A percentile compares a stretch with the other conserved stretches of the same genome.
Evolutionary conservation across 257 asterid genomes (phyloP).

Genomic region (Verbena officinalis): DNA sequence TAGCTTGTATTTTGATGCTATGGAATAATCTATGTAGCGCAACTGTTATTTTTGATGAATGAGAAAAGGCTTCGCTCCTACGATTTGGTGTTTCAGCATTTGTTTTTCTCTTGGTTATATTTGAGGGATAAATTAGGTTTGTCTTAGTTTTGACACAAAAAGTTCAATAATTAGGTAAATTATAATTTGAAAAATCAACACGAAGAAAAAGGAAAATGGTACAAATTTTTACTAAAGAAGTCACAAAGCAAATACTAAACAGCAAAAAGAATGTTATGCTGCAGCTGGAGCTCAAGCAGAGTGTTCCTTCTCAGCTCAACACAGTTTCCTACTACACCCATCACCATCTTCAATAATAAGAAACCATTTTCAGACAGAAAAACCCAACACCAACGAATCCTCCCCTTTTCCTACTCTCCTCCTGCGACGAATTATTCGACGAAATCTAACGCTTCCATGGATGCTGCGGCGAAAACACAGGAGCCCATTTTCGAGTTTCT

Average conservation of each 20-base stretch:
- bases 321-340: conserved; percentile 10
- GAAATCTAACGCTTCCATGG: conserved; percentile 38
- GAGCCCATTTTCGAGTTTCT: conserved; percentile 57
- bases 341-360: conserved; percentile 23
- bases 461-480: conserved; percentile 33
- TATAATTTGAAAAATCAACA: too few relatives aligned
- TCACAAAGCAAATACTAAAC: background rate
- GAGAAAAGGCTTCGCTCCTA: too few relatives aligned
- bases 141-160: too few relatives aligned
- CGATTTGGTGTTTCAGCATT: too few relatives aligned
- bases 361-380: conserved; percentile 13
- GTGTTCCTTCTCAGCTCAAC: conserved; percentile 19
- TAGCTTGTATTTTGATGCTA: background rate
- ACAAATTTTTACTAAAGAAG: too few relatives aligned
- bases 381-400: conserved; percentile 6
- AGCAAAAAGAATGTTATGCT: conserved; percentile 28
- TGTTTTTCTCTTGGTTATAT: too few relatives aligned
- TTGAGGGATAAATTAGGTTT: too few relatives aligned
- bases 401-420: conserved; percentile 21
- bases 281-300: conserved; percentile 8
- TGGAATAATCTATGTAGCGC: conserved; percentile 1
- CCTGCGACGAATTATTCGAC: conserved; percentile 28
- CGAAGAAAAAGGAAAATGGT: too few relatives aligned
- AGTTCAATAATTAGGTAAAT: too few relatives aligned
- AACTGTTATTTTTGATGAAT: background rate